Conservation (phyloP, 169 alveolate genomes). For the Plasmodium inui region DNA sequence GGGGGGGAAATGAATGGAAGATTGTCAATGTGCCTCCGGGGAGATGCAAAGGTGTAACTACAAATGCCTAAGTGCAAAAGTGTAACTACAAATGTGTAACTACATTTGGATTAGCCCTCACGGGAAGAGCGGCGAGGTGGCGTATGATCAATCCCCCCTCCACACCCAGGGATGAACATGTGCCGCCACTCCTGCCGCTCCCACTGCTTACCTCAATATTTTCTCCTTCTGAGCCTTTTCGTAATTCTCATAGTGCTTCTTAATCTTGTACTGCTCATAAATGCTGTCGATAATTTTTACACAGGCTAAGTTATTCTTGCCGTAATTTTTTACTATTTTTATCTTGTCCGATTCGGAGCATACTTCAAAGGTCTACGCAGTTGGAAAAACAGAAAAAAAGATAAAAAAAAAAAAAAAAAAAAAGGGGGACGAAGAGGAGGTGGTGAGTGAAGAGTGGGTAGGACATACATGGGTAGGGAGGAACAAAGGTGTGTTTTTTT, state of each 20-base stretch:
- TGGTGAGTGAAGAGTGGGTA: neutral
- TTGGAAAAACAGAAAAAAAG: neutral
- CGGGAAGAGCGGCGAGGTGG: neutral
- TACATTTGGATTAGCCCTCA: neutral
- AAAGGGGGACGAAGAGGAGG: neutral
- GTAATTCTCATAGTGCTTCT: slow-evolving; percentile 71
- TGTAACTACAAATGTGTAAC: neutral
- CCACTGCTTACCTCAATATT: slow-evolving; percentile 61
- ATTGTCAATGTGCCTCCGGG: neutral
- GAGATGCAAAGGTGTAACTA: neutral
- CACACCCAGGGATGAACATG: neutral
- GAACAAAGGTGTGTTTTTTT: neutral
- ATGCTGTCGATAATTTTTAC: slow-evolving; percentile 78
- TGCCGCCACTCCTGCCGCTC: neutral
- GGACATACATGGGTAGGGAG: neutral
- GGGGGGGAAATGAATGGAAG: neutral
- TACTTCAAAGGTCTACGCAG: slow-evolving; percentile 77
- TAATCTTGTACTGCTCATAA: slow-evolving; percentile 79
- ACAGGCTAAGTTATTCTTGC: slow-evolving; percentile 75
- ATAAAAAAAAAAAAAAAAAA: neutral
- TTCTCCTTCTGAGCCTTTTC: slow-evolving; percentile 75
- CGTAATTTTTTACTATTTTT: slow-evolving; percentile 79
- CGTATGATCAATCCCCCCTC: neutral
- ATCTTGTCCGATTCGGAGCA: slow-evolving; percentile 75
- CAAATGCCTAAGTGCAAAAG: neutral